Percentiles rank a stretch among this genome's conserved stretches.
These are phyloP conservation scores for Scleroderma bovista DNA, from an alignment of 768 basidiomycete genomes.

Conservation along the genomic window DNA sequence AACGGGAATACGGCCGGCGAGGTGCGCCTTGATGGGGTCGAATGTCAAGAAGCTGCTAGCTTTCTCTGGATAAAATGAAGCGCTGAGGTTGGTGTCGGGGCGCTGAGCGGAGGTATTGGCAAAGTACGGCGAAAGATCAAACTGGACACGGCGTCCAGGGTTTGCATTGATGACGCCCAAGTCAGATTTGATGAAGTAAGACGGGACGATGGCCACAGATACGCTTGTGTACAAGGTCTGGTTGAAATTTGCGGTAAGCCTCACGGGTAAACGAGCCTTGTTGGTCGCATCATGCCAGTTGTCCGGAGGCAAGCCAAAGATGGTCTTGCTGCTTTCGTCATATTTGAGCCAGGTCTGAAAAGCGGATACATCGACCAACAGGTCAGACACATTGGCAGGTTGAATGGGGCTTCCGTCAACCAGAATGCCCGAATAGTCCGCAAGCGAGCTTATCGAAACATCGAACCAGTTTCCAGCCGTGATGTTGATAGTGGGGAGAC, in stretches of 20 bases:
- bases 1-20: constrained; percentile 54
- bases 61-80: constrained; percentile 47
- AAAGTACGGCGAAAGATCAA: constrained; percentile 52
- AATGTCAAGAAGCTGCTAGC: constrained; percentile 50
- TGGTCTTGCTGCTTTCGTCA: constrained; percentile 45
- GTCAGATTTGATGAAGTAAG: constrained; percentile 59
- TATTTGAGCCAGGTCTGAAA: constrained; percentile 57
- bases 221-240: constrained; percentile 63
- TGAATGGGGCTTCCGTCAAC: constrained; percentile 59
- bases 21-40: constrained; percentile 36
- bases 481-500: constrained; percentile 65
- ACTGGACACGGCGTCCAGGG: constrained; percentile 45
- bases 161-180: constrained; percentile 53
- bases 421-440: constrained; percentile 58
- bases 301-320: constrained; percentile 61
- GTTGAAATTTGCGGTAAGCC: constrained; percentile 57
- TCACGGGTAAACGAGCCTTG: constrained; percentile 49
- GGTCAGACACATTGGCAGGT: constrained; percentile 47
- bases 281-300: constrained; percentile 29
- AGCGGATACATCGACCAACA: constrained; percentile 55
- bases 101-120: constrained; percentile 39
- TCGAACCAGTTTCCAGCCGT: constrained; percentile 53
- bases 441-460: constrained; percentile 45
- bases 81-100: constrained; percentile 48
- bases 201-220: constrained; percentile 59